Conservation (phyloP, 768 basidiomycete genomes). For the Polyporus arcularius region DNA sequence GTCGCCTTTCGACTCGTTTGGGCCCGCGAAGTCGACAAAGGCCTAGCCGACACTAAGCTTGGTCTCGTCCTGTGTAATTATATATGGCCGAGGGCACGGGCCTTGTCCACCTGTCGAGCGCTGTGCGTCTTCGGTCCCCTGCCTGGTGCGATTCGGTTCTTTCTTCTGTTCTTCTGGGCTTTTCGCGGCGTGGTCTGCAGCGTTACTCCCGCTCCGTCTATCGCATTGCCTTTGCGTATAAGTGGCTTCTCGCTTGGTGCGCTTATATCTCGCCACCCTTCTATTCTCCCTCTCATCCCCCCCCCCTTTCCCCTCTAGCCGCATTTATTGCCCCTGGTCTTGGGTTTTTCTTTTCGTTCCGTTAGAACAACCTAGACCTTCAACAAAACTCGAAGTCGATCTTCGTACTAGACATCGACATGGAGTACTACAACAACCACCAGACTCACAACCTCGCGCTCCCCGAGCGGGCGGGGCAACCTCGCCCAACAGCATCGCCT, state of each 20-base stretch:
- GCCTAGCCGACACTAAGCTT: conserved; percentile 7
- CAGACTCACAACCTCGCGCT: conserved; percentile 13
- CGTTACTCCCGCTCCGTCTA: not conserved
- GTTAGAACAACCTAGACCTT: not conserved
- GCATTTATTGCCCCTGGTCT: not conserved
- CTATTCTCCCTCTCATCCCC: not conserved
- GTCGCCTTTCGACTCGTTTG: not conserved
- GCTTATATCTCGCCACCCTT: not conserved
- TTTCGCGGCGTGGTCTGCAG: conserved; percentile 5
- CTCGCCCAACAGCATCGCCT: not conserved
- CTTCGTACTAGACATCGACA: not conserved
- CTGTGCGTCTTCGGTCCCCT: conserved; percentile 19
- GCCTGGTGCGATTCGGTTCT: conserved; percentile 7
- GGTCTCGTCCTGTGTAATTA: conserved; percentile 5
- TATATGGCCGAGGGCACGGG: not conserved
- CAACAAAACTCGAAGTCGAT: not conserved
- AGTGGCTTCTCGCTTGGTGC: not conserved
- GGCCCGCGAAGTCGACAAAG: not conserved
- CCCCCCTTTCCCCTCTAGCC: not conserved
- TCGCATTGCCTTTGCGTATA: not conserved
- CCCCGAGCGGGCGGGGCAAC: not conserved
- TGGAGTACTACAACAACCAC: conserved; percentile 10
- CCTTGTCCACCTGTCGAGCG: conserved; percentile 12
- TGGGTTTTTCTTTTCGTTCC: no score
- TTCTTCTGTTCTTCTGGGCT: conserved; percentile 7